Percentiles rank a stretch among this genome's conserved stretches.
phyloP scores from a whole-genome alignment of 495 filamentous ascomycete species.

The Rhizodiscina lignyota region DNA sequence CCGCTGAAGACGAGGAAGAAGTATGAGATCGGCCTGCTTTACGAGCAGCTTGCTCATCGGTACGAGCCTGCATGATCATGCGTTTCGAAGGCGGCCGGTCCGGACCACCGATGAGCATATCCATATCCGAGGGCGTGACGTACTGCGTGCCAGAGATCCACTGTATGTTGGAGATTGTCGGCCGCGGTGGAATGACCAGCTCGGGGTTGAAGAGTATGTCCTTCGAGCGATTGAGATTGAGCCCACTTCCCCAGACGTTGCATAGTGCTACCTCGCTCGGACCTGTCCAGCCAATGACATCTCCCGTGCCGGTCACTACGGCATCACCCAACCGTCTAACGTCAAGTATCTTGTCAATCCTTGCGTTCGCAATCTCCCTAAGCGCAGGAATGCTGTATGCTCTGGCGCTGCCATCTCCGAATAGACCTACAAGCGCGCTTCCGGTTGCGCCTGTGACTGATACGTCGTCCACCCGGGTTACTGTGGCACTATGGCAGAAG shows the following conservation, averaged over 20 bases:
- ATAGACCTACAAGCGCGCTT: constrained; percentile 66
- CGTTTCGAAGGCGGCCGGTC: constrained; percentile 69
- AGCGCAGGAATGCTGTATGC: constrained; percentile 74
- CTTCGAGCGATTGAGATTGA: constrained; percentile 30
- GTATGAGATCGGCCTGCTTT: constrained; percentile 28
- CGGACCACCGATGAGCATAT: constrained; percentile 76
- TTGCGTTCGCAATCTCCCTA: constrained; percentile 61
- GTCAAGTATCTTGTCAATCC: constrained; percentile 49
- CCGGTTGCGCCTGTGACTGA: constrained; percentile 18
- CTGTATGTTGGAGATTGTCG: constrained; percentile 90
- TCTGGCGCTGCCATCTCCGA: constrained; percentile 59
- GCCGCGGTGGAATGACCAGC: constrained; percentile 54
- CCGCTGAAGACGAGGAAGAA: constrained; percentile 14
- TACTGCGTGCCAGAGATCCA: constrained; percentile 96
- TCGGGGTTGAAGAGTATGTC: constrained; percentile 68
- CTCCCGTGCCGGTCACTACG: constrained; percentile 56
- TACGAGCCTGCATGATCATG: constrained; percentile 48
- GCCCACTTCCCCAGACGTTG: constrained; percentile 63
- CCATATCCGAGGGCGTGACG: constrained; percentile 76
- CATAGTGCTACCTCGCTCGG: constrained; percentile 70
- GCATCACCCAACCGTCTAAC: constrained; percentile 48
- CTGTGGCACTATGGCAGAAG: constrained; percentile 58
- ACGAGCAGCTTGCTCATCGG: constrained; percentile 37
- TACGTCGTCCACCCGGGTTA: constrained; percentile 53
- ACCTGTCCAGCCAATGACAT: constrained; percentile 75